Evolutionary conservation across 2,329 filamentous ascomycete species (phyloP), one percentile per base, ranked within the genome.

Genomic region (Xylaria digitata): DNA sequence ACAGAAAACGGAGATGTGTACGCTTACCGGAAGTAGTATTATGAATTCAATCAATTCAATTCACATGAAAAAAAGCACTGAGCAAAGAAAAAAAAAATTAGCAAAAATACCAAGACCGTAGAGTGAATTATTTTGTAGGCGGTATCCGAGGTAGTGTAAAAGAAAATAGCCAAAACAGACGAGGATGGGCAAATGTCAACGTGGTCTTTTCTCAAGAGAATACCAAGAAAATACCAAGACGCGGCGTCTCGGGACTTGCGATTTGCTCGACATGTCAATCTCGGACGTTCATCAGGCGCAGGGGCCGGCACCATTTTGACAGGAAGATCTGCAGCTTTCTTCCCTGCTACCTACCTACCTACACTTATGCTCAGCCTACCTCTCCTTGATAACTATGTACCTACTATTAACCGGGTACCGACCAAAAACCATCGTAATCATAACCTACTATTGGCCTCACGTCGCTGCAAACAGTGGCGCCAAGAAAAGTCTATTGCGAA

Each of bases 181-280:
- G 5, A 4, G 15, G 23, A 49, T 34, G 42, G 26, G 32, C 9
- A 34, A 52, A 23, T 57, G 43, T 34, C 43, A 19, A 34, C 21
- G 40, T 9, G 42, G 6, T 43, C 32, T 40, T 30, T 49, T 30
- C 7, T 26, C 62, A 48, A 60, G 42, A 56, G 5, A 50, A 57
- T 62, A 62, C 63, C 64, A 66, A 66, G 64, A 54, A 52, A 63
- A 66, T 66, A 66, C 64, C 64, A 66, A 66, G 64, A 57, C 50
- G 57, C 57, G 19, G 53, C 37, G 53, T 46, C 53, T 54, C 63
- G 63, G 63, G 58, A 66, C 53, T 63, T 61, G 37, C 34, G 30
- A 46, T 46, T 54, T 32, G 34, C n/a, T 30, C 48, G 8, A 37
- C 37, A 62, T 55, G 43, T 43, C 49, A 50, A 59, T 61, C 52